Conservation (phyloP, 129 eudicot species). For the Tanacetum coccineum region DNA sequence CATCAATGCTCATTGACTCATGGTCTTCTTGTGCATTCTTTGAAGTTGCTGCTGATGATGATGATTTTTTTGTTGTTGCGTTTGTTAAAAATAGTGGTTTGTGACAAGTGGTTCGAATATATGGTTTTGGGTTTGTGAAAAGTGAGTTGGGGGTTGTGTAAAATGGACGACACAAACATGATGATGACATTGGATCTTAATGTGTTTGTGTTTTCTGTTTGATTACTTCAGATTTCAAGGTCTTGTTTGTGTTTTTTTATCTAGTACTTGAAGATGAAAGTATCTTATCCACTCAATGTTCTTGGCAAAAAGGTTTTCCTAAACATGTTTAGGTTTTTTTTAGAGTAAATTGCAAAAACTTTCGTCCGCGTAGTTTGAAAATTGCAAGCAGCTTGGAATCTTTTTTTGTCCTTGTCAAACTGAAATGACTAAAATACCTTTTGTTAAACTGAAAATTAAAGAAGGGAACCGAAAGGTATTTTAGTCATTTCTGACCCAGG, state of each 20-base stretch:
- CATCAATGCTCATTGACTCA: constrained; percentile 51
- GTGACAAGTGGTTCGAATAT: constrained; percentile 13
- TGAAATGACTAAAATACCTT: no score
- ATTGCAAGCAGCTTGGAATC: no score
- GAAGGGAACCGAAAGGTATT: no score
- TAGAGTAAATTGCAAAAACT: no score
- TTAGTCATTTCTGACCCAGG: no score
- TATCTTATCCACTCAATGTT: constrained; percentile 14
- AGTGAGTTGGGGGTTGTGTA: constrained; percentile 25
- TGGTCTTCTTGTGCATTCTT: constrained; percentile 12
- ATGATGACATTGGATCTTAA: constrained; percentile 1
- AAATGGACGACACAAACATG: constrained; percentile 26
- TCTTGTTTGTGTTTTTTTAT: no score
- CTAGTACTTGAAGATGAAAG: background rate
- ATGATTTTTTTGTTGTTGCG: constrained; percentile 17
- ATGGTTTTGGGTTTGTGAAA: constrained; percentile 32
- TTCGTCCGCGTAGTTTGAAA: no score
- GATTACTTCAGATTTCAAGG: background rate
- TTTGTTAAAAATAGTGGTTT: constrained; percentile 17
- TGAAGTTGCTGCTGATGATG: constrained; percentile 5
- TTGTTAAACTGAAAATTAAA: no score
- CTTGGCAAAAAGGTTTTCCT: no score
- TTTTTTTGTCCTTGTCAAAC: no score
- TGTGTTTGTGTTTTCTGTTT: background rate
- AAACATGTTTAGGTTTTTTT: no score